Evolutionary conservation across 73 alveolate genomes (phyloP), one percentile per base, ranked within the genome.

Genomic region (Stentor roeselii): DNA sequence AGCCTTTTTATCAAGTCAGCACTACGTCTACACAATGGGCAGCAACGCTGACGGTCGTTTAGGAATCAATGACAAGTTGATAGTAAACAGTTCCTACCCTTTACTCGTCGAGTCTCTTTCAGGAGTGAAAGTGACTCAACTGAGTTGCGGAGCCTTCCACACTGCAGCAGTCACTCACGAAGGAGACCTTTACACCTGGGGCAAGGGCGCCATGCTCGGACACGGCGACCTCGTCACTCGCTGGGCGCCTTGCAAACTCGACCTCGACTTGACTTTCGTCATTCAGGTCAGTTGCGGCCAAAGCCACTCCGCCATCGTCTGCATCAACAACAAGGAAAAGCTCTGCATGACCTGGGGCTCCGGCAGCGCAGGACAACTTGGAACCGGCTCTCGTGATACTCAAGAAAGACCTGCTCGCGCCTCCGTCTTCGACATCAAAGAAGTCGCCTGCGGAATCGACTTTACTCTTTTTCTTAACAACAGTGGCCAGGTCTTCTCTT

Each of bases 181-280:
- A 60, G 96, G 95, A 30, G 99, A 97, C 89, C 84, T 96, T 60
- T 97, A 95, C 91, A 89, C 99, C 21, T 97, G 99, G 99, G 99
- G 99, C 58, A 95, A 97, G 94, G 99, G 99, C 88, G 99, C 99
- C 0, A 94, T 95, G 91, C 84, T 96, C 67, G 99, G 99, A 41
- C 88, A 95, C 21, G 94, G 98, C 58, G 89, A 92, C 76, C 93
- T 86, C 76, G 91, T 92, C 39, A 96, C 94, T 83, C 80, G 93
- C 95, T 11, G 99, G 99, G 2, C 84, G 97, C 31, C 92, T 97
- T 42, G 99, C 99, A 3, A 85, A 95, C 86, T 97, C 90, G 89
- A 87, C 95, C 42, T 92, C 92, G 80, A 83, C 87, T 82, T 94
- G 96, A 85, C 97, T 93, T 90, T 91, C 95, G 84, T 94, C 91